These are phyloP conservation scores for Puccinia polysora DNA, from an alignment of 1,284 basidiomycete genomes.

Conservation along the genomic window DNA sequence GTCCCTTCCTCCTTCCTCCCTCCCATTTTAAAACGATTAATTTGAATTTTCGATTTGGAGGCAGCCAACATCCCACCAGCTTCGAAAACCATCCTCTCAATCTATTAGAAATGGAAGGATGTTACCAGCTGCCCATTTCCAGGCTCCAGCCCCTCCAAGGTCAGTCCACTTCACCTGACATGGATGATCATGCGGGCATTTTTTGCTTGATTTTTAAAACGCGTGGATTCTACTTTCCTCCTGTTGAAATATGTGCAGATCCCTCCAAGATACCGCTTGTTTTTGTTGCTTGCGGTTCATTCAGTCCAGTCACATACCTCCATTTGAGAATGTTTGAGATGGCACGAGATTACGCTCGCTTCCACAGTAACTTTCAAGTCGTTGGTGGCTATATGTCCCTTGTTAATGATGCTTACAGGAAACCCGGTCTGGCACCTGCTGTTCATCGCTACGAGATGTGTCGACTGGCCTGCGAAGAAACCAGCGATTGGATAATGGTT, in stretches of 20 bases:
- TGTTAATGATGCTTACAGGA: slow-evolving; percentile 52
- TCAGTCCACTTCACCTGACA: slow-evolving; percentile 9
- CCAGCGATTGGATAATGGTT: slow-evolving; percentile 51
- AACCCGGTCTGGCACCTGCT: slow-evolving; percentile 49
- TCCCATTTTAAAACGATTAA: too few species aligned
- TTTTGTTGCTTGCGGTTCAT: slow-evolving; percentile 51
- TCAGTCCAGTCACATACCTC: slow-evolving; percentile 51
- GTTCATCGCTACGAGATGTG: slow-evolving; percentile 51
- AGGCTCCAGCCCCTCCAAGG: slow-evolving; percentile 43
- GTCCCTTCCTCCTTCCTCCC: too few species aligned
- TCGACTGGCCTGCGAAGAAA: slow-evolving; percentile 47
- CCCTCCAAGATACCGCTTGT: slow-evolving; percentile 50
- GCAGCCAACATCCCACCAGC: not conserved
- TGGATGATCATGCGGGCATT: not conserved
- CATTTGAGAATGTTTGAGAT: slow-evolving; percentile 52
- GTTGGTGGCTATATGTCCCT: slow-evolving; percentile 51
- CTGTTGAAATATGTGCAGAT: slow-evolving; percentile 1
- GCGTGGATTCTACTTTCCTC: not conserved
- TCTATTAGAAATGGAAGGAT: slow-evolving; percentile 40
- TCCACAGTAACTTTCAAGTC: slow-evolving; percentile 49
- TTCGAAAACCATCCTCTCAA: not conserved
- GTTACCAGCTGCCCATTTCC: slow-evolving; percentile 45
- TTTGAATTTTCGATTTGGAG: too few species aligned
- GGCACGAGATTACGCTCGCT: slow-evolving; percentile 49
- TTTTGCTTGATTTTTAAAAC: not conserved